Conservation (phyloP, 140 eudicot genomes). For the Oenanthe javanica region DNA sequence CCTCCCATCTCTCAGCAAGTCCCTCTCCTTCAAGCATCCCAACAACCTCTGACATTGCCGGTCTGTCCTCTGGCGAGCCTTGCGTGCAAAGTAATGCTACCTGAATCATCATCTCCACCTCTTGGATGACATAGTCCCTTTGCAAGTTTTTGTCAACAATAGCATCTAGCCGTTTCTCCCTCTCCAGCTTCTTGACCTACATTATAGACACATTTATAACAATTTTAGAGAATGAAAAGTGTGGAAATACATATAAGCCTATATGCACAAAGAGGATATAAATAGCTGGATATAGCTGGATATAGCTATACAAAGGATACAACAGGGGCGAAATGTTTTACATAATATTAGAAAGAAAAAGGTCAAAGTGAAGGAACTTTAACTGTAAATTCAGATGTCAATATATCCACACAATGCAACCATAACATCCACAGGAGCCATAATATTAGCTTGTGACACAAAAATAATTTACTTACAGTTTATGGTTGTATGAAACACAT, state of each 20-base stretch:
- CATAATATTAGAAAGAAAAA: neutral
- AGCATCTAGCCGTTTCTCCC: conserved; percentile 67
- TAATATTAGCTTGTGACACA: no score
- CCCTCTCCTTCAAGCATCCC: conserved; percentile 99
- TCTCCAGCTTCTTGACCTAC: conserved; percentile 85
- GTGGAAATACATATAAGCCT: neutral
- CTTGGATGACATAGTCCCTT: conserved; percentile 43
- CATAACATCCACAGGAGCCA: neutral
- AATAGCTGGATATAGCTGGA: neutral
- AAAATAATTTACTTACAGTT: neutral
- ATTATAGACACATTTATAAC: neutral
- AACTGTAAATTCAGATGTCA: neutral
- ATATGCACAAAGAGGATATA: neutral
- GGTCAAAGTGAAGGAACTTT: neutral
- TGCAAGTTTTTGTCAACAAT: conserved; percentile 67
- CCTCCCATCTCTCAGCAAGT: conserved; percentile 97
- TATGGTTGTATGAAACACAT: neutral
- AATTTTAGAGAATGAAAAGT: neutral
- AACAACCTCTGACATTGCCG: conserved; percentile 94
- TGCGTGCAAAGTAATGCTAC: conserved; percentile 94
- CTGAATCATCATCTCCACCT: conserved; percentile 93
- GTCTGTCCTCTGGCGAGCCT: conserved; percentile 82
- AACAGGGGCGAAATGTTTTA: neutral
- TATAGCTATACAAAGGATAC: neutral
- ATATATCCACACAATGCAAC: neutral